phyloP scores from a whole-genome alignment of 2,329 filamentous ascomycete genomes.

The Decorospora gaudefroyi region DNA sequence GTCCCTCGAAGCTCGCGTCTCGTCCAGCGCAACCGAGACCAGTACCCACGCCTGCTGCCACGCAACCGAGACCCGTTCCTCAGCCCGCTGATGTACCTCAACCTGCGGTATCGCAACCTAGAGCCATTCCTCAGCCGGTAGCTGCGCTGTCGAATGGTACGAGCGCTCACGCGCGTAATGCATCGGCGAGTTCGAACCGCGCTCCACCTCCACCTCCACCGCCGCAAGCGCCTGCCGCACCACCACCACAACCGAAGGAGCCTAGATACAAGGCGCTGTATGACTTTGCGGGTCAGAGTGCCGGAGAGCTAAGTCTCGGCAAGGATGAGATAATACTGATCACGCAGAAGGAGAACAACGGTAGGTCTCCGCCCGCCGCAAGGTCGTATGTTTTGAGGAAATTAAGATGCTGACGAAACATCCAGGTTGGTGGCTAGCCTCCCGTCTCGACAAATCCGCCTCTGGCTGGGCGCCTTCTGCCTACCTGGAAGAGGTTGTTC shows the following conservation, averaged over 20 bases:
- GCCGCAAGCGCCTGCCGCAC: conserved; percentile 68
- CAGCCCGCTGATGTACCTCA: conserved; percentile 58
- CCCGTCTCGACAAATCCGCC: conserved; percentile 66
- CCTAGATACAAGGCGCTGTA: conserved; percentile 88
- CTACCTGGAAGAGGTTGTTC: conserved; percentile 79
- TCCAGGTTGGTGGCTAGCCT: conserved; percentile 93
- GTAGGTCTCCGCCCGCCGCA: conserved; percentile 58
- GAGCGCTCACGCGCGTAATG: conserved; percentile 46
- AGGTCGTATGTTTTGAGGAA: neutral
- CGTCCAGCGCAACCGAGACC: conserved; percentile 50
- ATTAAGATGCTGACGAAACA: conserved; percentile 24
- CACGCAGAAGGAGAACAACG: conserved; percentile 92
- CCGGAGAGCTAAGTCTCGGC: conserved; percentile 80
- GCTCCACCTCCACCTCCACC: conserved; percentile 56
- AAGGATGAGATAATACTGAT: conserved; percentile 84
- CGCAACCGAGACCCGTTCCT: conserved; percentile 54
- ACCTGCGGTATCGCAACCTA: conserved; percentile 53
- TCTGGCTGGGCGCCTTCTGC: conserved; percentile 94
- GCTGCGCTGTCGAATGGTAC: conserved; percentile 57
- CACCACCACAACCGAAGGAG: conserved; percentile 64
- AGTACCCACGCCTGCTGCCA: conserved; percentile 41
- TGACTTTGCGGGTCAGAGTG: conserved; percentile 82
- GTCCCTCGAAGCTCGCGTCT: conserved; percentile 71
- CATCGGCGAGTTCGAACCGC: conserved; percentile 52
- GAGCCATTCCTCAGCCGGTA: conserved; percentile 60